Conservation (phyloP, 2,329 filamentous ascomycete species). For the Ilyonectria robusta region DNA sequence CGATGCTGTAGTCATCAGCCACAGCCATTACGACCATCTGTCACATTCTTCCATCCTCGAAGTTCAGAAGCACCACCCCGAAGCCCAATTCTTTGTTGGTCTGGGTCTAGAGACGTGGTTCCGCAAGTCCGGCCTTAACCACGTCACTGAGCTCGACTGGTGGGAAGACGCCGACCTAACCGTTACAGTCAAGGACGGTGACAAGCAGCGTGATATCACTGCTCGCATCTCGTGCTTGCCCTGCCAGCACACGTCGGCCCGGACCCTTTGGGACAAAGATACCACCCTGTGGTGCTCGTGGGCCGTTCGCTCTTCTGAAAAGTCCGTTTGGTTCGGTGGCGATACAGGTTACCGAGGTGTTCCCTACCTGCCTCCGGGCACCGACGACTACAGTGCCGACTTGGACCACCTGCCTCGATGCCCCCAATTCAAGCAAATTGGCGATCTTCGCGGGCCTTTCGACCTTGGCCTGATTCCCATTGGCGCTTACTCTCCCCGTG, state of each 20-base stretch:
- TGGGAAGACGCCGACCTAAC: conserved; percentile 88
- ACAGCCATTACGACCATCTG: conserved; percentile 95
- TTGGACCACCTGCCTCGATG: conserved; percentile 79
- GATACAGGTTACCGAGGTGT: conserved; percentile 93
- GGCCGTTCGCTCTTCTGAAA: conserved; percentile 80
- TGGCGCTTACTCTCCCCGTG: conserved; percentile 84
- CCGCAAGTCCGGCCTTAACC: conserved; percentile 74
- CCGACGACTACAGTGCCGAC: conserved; percentile 80
- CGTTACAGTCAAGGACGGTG: conserved; percentile 58
- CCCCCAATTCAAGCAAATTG: conserved; percentile 89
- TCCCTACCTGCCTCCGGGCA: conserved; percentile 70
- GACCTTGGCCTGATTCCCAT: conserved; percentile 95
- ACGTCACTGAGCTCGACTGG: conserved; percentile 94
- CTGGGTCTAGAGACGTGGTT: conserved; percentile 91
- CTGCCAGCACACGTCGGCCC: conserved; percentile 84
- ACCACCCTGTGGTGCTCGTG: conserved; percentile 91
- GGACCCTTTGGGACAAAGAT: conserved; percentile 77
- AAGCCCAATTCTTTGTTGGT: conserved; percentile 90
- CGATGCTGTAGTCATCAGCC: conserved; percentile 85
- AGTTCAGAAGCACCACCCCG: conserved; percentile 78
- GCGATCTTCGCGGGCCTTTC: conserved; percentile 84
- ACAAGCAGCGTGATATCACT: conserved; percentile 64
- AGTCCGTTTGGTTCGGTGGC: conserved; percentile 89
- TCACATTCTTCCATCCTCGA: conserved; percentile 82
- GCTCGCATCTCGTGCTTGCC: conserved; percentile 85